Evolutionary conservation across 23 red algal genomes (phyloP), one percentile per base, ranked within the genome.

Genomic region (Gracilaria domingensis): DNA sequence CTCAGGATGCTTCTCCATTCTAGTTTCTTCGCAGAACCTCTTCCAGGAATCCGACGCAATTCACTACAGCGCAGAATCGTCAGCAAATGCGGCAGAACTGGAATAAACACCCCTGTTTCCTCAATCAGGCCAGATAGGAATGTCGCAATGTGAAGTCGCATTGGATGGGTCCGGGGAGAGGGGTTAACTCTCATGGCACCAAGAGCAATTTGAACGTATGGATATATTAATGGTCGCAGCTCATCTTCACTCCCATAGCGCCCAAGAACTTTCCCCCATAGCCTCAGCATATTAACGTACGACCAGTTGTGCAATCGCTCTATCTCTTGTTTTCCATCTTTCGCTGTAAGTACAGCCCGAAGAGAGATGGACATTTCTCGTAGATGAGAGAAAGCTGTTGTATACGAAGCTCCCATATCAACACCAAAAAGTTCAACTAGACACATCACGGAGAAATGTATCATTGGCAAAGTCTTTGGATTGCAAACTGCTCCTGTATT

Each of bases 341-440:
- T 85, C 16, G 94, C 77, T 23, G 75, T 76, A 28, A 95, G 74
- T 9, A 85, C 94, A 37, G 86, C 75, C 5, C 89, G 88, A 14
- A 95, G 61, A 61, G 79, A 91, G 17, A 95, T 58, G 0, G 94
- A 86, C 25, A 95, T 61, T 32, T 95, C 94, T 28, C 94, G 84
- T 23, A 95, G 84, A 34, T 89, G 58, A 37, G 76, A 67, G 85
- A 95, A 95, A 16, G 84, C 89, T 0, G 75, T 87, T 39, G 87
- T 88, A 45, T 95, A 95, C 38, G 94, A 88, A 23, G 73, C 82
- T 36, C 84, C 94, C 86, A 95, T 83, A 45, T 95, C 94, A 58
- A 95, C 37, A 25, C 84, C 87, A 67, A 89, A 89, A 35, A 95
- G 64, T 47, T 95, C 94, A 36, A 95, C 87, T 8, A 95, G 12